Percentiles rank a stretch among this genome's conserved stretches.
phyloP scores from a whole-genome alignment of 2,329 filamentous ascomycete genomes.

The Colletotrichum nymphaeae region DNA sequence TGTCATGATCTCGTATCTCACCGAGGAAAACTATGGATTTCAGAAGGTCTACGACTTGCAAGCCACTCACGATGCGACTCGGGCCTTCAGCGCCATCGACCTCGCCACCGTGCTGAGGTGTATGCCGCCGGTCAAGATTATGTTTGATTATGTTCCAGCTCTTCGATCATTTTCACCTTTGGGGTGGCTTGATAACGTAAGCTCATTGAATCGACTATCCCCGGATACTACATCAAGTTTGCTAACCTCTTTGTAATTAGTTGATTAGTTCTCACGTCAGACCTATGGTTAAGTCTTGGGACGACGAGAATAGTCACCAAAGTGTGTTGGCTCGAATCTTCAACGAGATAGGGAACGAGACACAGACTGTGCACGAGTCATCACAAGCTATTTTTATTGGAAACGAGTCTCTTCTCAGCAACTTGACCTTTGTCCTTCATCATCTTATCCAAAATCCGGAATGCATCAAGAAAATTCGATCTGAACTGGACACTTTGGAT shows the following conservation, averaged over 20 bases:
- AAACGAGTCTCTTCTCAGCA: slow-evolving; percentile 37
- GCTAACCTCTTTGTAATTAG: neutral
- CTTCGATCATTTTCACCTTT: slow-evolving; percentile 32
- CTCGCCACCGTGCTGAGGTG: slow-evolving; percentile 34
- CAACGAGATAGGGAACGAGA: slow-evolving; percentile 27
- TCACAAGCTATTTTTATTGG: slow-evolving; percentile 38
- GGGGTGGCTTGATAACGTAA: slow-evolving; percentile 36
- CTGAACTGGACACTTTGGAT: slow-evolving; percentile 34
- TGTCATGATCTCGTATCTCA: slow-evolving; percentile 36
- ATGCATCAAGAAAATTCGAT: slow-evolving; percentile 16
- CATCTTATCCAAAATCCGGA: slow-evolving; percentile 31
- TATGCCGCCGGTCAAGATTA: slow-evolving; percentile 31
- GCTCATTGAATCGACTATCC: neutral
- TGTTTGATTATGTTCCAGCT: slow-evolving; percentile 25
- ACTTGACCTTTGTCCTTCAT: slow-evolving; percentile 34
- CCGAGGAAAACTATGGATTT: slow-evolving; percentile 32
- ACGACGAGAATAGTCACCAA: slow-evolving; percentile 19
- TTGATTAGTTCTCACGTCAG: slow-evolving; percentile 6
- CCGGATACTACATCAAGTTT: neutral
- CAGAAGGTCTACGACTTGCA: slow-evolving; percentile 20
- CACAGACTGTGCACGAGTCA: slow-evolving; percentile 22
- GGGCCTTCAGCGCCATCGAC: slow-evolving; percentile 37
- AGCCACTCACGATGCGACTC: slow-evolving; percentile 29
- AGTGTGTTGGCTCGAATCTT: slow-evolving; percentile 23
- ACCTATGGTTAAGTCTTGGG: slow-evolving; percentile 14